A percentile compares a stretch with the other conserved stretches of the same genome.
Evolutionary conservation across 2,329 filamentous ascomycete species (phyloP).

Genomic region (Mycocentrospora acerina): DNA sequence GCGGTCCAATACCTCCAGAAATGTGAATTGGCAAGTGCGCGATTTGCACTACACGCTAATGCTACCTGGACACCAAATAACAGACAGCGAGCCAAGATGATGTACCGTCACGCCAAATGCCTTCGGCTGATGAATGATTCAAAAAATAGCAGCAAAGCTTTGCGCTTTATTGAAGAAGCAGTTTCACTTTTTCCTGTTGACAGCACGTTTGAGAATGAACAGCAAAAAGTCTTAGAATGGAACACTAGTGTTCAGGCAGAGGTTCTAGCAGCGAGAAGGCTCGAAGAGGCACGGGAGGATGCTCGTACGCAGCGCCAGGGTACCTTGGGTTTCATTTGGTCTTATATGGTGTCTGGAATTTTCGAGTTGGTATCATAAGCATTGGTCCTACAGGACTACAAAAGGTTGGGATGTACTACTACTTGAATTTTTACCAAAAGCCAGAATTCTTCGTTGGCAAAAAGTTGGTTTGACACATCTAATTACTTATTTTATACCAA

Average conservation of each 20-base stretch:
- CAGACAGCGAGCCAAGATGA: slow-evolving; percentile 25
- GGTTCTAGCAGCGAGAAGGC: slow-evolving; percentile 2
- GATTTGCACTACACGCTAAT: slow-evolving; percentile 24
- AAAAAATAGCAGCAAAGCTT: slow-evolving; percentile 12
- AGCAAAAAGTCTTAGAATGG: slow-evolving; percentile 17
- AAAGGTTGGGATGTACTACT: no score
- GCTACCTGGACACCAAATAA: slow-evolving; percentile 28
- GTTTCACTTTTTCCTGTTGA: slow-evolving; percentile 19
- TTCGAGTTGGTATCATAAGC: slow-evolving; percentile 10
- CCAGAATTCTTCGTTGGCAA: no score
- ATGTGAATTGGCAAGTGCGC: slow-evolving; percentile 23
- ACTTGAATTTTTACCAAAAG: no score
- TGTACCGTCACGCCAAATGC: slow-evolving; percentile 24
- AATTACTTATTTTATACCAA: no score
- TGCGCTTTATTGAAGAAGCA: slow-evolving; percentile 20
- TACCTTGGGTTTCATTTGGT: slow-evolving; percentile 2
- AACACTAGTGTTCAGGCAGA: slow-evolving; percentile 15
- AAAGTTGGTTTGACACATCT: no score
- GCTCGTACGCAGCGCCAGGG: neutral
- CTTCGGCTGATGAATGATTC: slow-evolving; percentile 16
- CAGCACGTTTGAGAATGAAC: slow-evolving; percentile 20
- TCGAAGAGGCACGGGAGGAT: slow-evolving; percentile 1
- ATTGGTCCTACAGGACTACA: no score
- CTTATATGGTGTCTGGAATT: slow-evolving; percentile 4
- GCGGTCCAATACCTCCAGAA: slow-evolving; percentile 20